phyloP scores from a whole-genome alignment of 345 rosid species.

The Limnanthes douglasii region DNA sequence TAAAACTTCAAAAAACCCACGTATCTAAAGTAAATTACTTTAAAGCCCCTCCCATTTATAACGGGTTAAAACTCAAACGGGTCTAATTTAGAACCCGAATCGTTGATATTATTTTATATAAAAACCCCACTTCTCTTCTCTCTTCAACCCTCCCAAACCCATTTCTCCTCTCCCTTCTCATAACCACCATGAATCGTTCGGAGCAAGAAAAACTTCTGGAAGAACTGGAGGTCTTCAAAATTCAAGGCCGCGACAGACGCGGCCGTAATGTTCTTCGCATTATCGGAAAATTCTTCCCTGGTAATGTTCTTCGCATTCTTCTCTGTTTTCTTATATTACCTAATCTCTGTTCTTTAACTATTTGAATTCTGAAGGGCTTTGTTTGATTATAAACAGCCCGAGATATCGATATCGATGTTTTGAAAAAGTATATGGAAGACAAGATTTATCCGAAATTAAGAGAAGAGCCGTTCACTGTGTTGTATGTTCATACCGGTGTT shows the following conservation, averaged over 20 bases:
- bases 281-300: slow-evolving; percentile 32
- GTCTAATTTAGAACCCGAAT: no score
- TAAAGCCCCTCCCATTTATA: no score
- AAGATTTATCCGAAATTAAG: slow-evolving; percentile 20
- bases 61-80: no score
- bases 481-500: slow-evolving; percentile 38
- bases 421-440: slow-evolving; percentile 37
- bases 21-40: no score
- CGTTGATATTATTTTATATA: no score
- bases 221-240: slow-evolving; percentile 23
- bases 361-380: not conserved
- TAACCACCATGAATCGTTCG: not conserved
- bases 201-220: slow-evolving; percentile 4
- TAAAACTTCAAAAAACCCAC: no score
- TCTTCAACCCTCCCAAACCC: not conserved
- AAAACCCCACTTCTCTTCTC: slow-evolving; percentile 6
- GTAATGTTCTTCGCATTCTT: slow-evolving; percentile 6
- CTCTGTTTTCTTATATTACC: not conserved
- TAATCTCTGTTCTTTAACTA: not conserved
- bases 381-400: slow-evolving; percentile 14
- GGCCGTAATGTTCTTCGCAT: slow-evolving; percentile 25
- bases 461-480: slow-evolving; percentile 26
- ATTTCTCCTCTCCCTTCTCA: not conserved
- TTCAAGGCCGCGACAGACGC: slow-evolving; percentile 31
- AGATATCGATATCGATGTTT: slow-evolving; percentile 17